phyloP scores from a whole-genome alignment of 352 stramenopile genomes.

The Pythium dissotocum region DNA sequence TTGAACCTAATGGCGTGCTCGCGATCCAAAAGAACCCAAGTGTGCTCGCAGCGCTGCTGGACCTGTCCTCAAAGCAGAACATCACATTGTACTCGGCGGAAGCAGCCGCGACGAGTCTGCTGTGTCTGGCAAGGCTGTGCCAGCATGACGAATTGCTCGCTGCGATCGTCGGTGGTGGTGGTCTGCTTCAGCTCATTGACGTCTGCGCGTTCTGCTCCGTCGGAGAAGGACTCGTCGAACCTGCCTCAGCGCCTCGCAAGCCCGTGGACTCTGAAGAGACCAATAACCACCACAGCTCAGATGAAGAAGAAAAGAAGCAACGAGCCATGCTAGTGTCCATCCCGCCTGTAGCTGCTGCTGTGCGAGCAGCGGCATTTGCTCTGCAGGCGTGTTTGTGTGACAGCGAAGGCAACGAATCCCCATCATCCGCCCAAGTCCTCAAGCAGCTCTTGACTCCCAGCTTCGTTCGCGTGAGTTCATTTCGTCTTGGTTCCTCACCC shows the following conservation, averaged over 20 bases:
- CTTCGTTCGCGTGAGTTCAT: conserved; percentile 60
- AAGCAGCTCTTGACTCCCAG: conserved; percentile 80
- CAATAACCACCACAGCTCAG: conserved; percentile 21
- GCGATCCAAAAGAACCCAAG: conserved; percentile 61
- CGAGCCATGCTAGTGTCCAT: conserved; percentile 36
- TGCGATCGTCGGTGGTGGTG: conserved; percentile 62
- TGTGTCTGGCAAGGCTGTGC: conserved; percentile 63
- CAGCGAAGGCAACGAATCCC: conserved; percentile 36
- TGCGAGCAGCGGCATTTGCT: conserved; percentile 58
- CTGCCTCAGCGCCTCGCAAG: background rate
- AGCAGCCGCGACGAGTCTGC: conserved; percentile 55
- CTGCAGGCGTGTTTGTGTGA: conserved; percentile 58
- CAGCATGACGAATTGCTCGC: conserved; percentile 52
- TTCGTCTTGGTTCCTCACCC: background rate
- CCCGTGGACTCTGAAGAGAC: conserved; percentile 28
- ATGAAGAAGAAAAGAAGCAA: conserved; percentile 27
- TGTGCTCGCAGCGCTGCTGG: conserved; percentile 59
- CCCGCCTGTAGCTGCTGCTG: conserved; percentile 40
- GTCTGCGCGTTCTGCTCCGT: conserved; percentile 63
- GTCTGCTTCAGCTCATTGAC: conserved; percentile 67
- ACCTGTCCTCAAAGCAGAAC: conserved; percentile 53
- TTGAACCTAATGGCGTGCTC: conserved; percentile 38
- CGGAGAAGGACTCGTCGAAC: conserved; percentile 38
- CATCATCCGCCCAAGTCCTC: conserved; percentile 49
- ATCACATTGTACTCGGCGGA: conserved; percentile 66